phyloP scores from a whole-genome alignment of 208 protist genomes.

The Crithidia expoeki region DNA sequence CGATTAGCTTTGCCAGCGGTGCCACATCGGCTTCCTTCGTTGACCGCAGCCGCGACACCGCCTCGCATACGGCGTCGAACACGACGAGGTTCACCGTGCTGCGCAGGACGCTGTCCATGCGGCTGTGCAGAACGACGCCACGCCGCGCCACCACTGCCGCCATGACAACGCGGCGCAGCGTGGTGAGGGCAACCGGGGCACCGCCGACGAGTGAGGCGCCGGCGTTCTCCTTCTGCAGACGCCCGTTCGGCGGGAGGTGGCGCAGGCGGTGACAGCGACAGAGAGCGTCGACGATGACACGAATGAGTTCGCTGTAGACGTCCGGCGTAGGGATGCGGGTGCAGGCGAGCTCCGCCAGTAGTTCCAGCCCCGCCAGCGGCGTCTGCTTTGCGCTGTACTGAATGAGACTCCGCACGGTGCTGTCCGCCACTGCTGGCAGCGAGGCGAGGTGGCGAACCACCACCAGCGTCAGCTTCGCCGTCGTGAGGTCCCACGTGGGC shows the following conservation, averaged over 20 bases:
- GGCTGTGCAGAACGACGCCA: constrained; percentile 79
- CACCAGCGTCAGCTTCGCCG: constrained; percentile 68
- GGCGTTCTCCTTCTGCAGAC: constrained; percentile 46
- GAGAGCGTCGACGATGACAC: constrained; percentile 58
- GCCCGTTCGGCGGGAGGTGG: constrained; percentile 85
- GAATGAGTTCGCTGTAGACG: constrained; percentile 75
- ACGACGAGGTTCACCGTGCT: constrained; percentile 85
- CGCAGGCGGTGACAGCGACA: constrained; percentile 71
- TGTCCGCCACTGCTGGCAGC: constrained; percentile 58
- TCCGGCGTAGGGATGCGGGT: constrained; percentile 68
- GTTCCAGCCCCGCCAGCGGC: constrained; percentile 67
- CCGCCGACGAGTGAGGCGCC: constrained; percentile 28
- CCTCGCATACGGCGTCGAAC: constrained; percentile 86
- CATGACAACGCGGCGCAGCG: constrained; percentile 60
- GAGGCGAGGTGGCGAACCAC: constrained; percentile 76
- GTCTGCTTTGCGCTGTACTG: constrained; percentile 59
- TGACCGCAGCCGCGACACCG: constrained; percentile 66
- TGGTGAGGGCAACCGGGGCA: constrained; percentile 16
- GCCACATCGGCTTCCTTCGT: constrained; percentile 56
- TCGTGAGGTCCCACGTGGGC: constrained; percentile 51
- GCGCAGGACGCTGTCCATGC: constrained; percentile 78
- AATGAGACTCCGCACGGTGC: constrained; percentile 65
- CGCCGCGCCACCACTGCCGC: constrained; percentile 67
- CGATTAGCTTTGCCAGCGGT: constrained; percentile 70
- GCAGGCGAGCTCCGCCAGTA: constrained; percentile 76